These are phyloP conservation scores for Hypomyces rosellus DNA, from an alignment of 2,329 filamentous ascomycete genomes.

Conservation along the genomic window DNA sequence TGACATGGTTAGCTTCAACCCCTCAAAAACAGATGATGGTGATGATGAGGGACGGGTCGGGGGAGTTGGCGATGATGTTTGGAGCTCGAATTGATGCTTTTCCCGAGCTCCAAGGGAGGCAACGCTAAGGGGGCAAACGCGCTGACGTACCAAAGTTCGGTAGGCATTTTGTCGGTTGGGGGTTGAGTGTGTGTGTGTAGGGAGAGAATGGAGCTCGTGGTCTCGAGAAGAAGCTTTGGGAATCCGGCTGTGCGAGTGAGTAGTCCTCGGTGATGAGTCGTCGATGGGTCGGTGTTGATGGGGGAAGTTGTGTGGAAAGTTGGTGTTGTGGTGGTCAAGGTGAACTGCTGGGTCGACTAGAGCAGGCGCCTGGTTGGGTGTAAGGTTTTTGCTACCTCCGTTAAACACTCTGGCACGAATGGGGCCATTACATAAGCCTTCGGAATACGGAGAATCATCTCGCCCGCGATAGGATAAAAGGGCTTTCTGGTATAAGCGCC, in stretches of 20 bases:
- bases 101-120: conserved; percentile 6
- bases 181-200: not conserved
- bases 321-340: no score
- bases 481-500: no score
- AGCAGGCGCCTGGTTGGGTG: no score
- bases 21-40: not conserved
- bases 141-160: conserved; percentile 15
- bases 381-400: no score
- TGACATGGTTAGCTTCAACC: conserved; percentile 5
- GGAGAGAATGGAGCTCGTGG: not conserved
- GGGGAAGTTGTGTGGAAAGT: not conserved
- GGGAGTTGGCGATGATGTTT: conserved; percentile 9
- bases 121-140: conserved; percentile 9
- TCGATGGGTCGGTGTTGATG: not conserved
- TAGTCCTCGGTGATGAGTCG: not conserved
- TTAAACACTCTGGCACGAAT: no score
- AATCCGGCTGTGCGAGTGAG: not conserved
- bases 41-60: not conserved
- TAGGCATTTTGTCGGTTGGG: conserved; percentile 10
- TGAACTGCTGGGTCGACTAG: no score
- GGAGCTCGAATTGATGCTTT: conserved; percentile 9
- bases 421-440: no score
- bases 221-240: not conserved
- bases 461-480: no score
- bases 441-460: no score